phyloP scores from a whole-genome alignment of 352 stramenopile genomes.

The Phytophthora macrochlamydospora region DNA sequence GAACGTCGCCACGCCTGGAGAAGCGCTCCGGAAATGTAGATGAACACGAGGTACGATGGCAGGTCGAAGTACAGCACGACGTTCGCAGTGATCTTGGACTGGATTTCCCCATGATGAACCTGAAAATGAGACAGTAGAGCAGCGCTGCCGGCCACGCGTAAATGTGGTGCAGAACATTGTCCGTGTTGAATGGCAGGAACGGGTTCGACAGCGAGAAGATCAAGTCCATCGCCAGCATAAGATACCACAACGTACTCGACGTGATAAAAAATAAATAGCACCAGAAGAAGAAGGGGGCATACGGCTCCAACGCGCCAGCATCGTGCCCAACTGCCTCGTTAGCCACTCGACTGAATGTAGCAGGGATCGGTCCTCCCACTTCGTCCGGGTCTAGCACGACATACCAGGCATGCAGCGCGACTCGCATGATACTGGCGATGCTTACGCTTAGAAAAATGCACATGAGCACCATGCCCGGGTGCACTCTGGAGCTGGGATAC shows the following conservation, averaged over 20 bases:
- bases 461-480: constrained; percentile 77
- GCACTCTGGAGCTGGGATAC: constrained; percentile 59
- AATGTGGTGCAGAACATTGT: constrained; percentile 86
- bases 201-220: constrained; percentile 90
- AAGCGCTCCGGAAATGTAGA: constrained; percentile 69
- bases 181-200: constrained; percentile 86
- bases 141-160: constrained; percentile 74
- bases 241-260: constrained; percentile 78
- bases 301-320: constrained; percentile 38
- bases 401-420: constrained; percentile 66
- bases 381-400: constrained; percentile 20
- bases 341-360: constrained; percentile 67
- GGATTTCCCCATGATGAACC: constrained; percentile 52
- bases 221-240: constrained; percentile 86
- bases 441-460: constrained; percentile 78
- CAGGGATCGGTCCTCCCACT: constrained; percentile 25
- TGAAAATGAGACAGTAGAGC: constrained; percentile 74
- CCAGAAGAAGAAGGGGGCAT: constrained; percentile 87
- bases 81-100: constrained; percentile 35
- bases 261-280: constrained; percentile 84
- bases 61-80: constrained; percentile 75
- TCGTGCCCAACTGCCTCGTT: constrained; percentile 54
- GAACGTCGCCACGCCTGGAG: constrained; percentile 74
- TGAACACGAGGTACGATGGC: constrained; percentile 63
- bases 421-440: constrained; percentile 69